A percentile compares a stretch with the other conserved stretches of the same genome.
Evolutionary conservation across 208 protist genomes (phyloP).

Genomic region (Trypanosoma theileri): DNA sequence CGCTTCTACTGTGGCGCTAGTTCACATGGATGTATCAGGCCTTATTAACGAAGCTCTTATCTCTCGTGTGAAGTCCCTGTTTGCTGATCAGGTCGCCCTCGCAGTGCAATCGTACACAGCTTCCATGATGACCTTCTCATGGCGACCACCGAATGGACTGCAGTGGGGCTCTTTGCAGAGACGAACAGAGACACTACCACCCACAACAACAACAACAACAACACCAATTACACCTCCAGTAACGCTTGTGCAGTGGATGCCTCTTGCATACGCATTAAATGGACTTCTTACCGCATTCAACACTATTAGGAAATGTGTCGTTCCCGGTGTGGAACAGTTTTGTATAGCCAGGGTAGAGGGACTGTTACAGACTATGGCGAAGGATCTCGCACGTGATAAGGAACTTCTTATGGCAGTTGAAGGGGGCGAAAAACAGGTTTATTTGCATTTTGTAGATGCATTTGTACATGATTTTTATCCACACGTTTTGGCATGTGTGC

Average conservation of each 20-base stretch:
- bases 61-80: conserved; percentile 51
- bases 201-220: not conserved
- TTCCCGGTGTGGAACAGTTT: conserved; percentile 51
- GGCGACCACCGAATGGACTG: conserved; percentile 25
- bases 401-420: conserved; percentile 67
- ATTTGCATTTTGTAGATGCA: conserved; percentile 54
- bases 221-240: conserved; percentile 24
- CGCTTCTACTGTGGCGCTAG: conserved; percentile 33
- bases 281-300: conserved; percentile 76
- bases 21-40: conserved; percentile 58
- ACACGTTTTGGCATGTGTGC: conserved; percentile 52
- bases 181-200: conserved; percentile 7
- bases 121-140: conserved; percentile 67
- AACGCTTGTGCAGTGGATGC: conserved; percentile 62
- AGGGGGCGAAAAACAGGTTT: conserved; percentile 36
- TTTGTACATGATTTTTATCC: conserved; percentile 68
- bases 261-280: conserved; percentile 84
- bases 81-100: conserved; percentile 58
- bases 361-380: conserved; percentile 50
- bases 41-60: conserved; percentile 44
- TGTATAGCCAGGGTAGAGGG: conserved; percentile 46
- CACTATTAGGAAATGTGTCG: conserved; percentile 63
- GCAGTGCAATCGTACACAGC: conserved; percentile 55
- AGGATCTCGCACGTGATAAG: conserved; percentile 56
- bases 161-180: conserved; percentile 6